Base-by-base conservation (phyloP, 306 rosid genomes). In the Cicer chorassanicum region DNA sequence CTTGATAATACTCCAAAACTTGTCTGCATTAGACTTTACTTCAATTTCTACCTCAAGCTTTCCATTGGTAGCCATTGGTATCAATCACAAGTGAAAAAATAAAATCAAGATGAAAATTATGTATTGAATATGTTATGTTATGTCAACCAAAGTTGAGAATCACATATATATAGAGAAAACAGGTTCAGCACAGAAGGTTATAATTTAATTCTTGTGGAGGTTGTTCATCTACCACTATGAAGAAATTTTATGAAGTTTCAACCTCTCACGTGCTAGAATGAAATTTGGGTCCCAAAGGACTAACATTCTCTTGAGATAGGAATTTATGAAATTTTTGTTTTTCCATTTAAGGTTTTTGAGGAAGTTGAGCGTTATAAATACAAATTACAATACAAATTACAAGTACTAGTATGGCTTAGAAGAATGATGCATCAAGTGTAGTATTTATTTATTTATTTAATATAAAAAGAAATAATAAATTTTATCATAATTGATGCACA, bases 11-110 rank as follows among this genome's bases (percentile, higher is more conserved):
- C 6, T 1, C 84, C 84, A 83, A 63, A 39, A 70, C 57, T 70
- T 83, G 50, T 75, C 87, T 34, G 76, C 76, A 9, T 4, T 59
- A 2, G 76, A 75, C 69, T 83, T 83, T 2, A 79, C 57, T 24
- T 75, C 87, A 64, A 83, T n/a, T 4, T 75, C 81, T n/a, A 66
- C 81, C 76, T 83, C 84, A 79, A 83, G 76, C 76, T 79, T 79
- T 65, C 87, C 84, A 57, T 59, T 66, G 18, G 64, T 68, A 40
- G 67, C 83, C 86, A 83, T 79, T 29, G 4, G 2, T 18, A 16
- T 18, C 21, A 53, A 16, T 16, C 34, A 53, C 60, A 16, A 54
- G 24, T 8, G 4, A 1, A 54, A 18, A 10, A 10, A 29, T 29
- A 4, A 29, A 29, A 29, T 29, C 36, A 29, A 29, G 36, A 29